Evolutionary conservation across 2,329 filamentous ascomycete species (phyloP), one percentile per base, ranked within the genome.

Genomic region (Xylaria sp.): DNA sequence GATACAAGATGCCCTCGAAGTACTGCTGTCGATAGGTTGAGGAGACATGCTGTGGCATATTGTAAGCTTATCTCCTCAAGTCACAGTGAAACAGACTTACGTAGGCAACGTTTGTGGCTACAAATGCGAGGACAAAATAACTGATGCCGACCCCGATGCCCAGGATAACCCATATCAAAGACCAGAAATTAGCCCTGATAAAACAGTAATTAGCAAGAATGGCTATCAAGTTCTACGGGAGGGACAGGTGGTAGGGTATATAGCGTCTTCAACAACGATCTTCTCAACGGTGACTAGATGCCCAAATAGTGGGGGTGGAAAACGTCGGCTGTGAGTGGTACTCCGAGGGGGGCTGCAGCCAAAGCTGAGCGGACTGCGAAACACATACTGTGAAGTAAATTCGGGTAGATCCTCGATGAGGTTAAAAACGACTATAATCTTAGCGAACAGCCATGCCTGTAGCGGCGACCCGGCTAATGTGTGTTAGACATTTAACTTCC

Each of bases 131-230:
- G 21, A 78, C 60, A 64, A 85, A 85, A 71, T 89, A 89, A 15
- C 80, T 75, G 0, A 83, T 1, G 1, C 84, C 84, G 9, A 82
- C 74, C 9, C 75, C 81, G 4, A 83, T 77, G 1, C 87, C 87
- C 27, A 89, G 76, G 0, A 86, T 73, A 19, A 85, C 78, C 78
- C 87, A 90, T 85, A 90, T 90, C 61, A 87, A 78, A 0, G 86
- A 82, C 85, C 85, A 90, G 71, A 89, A 89, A 52, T 83, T 79
- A 31, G 80, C 81, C 35, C 64, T 66, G 48, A 11, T 2, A 48
- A 4, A 17, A 37, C 2, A 29, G 10, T 9, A 15, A 23, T 63
- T 49, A 66, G 57, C 27, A 52, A 41, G 44, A 10, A 4, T 37
- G 8, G 1, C 35, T 38, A 15, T 3, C 9, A 21, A 25, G 8